Evolutionary conservation across 116 monocot species (phyloP).

Genomic region (Posidonia oceanica): DNA sequence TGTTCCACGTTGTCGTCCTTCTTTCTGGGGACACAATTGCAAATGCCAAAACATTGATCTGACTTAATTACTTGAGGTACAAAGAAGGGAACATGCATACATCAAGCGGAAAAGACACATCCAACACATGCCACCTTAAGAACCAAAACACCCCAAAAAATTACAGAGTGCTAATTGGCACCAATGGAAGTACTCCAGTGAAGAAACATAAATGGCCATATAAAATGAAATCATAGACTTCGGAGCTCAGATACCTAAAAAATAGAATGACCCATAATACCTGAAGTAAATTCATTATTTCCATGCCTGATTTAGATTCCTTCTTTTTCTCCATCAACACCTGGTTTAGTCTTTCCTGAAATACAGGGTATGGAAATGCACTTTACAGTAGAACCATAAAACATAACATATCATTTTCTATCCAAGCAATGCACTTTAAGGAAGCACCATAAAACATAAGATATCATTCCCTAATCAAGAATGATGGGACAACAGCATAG

Average conservation of each 20-base stretch:
- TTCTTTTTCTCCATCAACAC: slow-evolving; percentile 99
- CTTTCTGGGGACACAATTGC: slow-evolving; percentile 55
- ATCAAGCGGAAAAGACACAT: too few relatives aligned
- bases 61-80: neutral
- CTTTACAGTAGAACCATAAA: neutral
- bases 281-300: slow-evolving; percentile 99
- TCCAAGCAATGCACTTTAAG: too few relatives aligned
- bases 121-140: too few relatives aligned
- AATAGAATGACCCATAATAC: slow-evolving; percentile 19
- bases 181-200: too few relatives aligned
- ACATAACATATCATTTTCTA: neutral
- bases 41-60: neutral
- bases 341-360: slow-evolving; percentile 90
- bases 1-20: slow-evolving; percentile 93
- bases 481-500: neutral
- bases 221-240: too few relatives aligned
- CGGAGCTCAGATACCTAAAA: neutral
- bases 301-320: slow-evolving; percentile 94
- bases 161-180: neutral
- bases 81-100: neutral
- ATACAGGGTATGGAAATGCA: neutral
- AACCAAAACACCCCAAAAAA: neutral
- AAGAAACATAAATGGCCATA: too few relatives aligned
- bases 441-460: too few relatives aligned
- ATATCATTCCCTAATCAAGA: too few relatives aligned